Evolutionary conservation across 768 basidiomycete species (phyloP), one percentile per base, ranked within the genome.

Genomic region (Calocybe indica): DNA sequence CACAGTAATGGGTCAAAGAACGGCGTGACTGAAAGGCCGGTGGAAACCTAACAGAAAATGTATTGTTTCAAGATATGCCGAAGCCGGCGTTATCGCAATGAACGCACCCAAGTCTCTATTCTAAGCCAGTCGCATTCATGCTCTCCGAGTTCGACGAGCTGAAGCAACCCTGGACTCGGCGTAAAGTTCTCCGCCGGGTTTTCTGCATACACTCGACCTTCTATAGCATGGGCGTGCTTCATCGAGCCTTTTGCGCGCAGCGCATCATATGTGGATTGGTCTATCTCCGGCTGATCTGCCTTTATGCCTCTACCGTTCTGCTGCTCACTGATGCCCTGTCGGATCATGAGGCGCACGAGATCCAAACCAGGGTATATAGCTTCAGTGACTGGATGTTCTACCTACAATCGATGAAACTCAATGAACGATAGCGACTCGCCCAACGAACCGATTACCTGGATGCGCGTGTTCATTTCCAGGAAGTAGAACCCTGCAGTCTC

Each of bases 361-460:
- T 86, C 84, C 35, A 85, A 69, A 5, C 73, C 71, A 6, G 74
- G 70, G 54, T 80, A 68, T 6, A 72, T 64, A 13, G 65, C 67
- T 60, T 85, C 83, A 0, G 83, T 85, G 31, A 86, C 70, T 1
- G 80, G 71, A 50, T 88, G 84, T 60, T 86, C 84, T 12, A 86
- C 82, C 71, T 83, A 55, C 7, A 52, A 50, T 12, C 1, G 32
- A 7, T 7, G 45, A 8, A 14, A 15, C 43, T 46, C 40, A 51
- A 33, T 51, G 30, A 45, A 51, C 28, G 1, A 6, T 5, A 15
- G 14, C 15, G 3, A n/a, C 44, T 5, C 33, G 1, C 28, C 15
- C 34, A 29, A 40, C 7, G 29, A n/a, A 36, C 35, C 56, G 44
- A 47, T 30, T 45, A 71, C 79, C 57, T 83, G 81, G 39, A 84